Base-by-base conservation (phyloP, 208 protist genomes). In the Leishmania amazonensis region DNA sequence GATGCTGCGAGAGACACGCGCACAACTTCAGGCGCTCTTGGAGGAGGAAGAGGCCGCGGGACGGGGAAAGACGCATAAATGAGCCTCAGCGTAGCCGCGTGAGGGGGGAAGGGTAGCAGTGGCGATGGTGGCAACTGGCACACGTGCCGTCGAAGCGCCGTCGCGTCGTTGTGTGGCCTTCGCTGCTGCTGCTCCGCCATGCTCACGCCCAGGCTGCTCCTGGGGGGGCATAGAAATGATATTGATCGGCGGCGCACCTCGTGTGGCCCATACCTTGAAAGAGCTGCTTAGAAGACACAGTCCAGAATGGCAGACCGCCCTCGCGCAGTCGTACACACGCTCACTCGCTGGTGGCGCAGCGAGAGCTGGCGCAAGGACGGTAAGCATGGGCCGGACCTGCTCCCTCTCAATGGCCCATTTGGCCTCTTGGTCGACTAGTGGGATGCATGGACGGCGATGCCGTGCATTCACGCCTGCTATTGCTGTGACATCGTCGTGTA, bases 1-100 rank as follows among this genome's bases (percentile, higher is more conserved):
- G 31, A 88, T 95, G 87, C 81, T 95, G 64, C 89, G 87, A 19
- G 87, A 94, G 47, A 92, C 93, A n/a, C 91, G 94, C 83, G 54
- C 81, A 51, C 88, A 95, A 82, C 81, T 95, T 58, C 85, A 90
- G 74, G 77, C 80, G 51, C 87, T 96, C 53, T 65, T 95, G 85
- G 93, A 93, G 28, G 90, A 94, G 53, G 90, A 91, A 19, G 86
- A 87, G 13, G 85, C 78, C 19, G 80, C 81, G 60, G 79, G 70
- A 53, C 53, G 70, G 21, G 73, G 65, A 28, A 73, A 83, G 70
- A 6, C 74, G 45, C 24, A 74, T n/a, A 49, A 17, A 58, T 76
- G 51, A 64, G 15, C 51, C n/a, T 62, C 51, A 47, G 45, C 49
- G 9, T 11, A 62, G 47, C 19, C 31, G 47, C 51, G 51, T 76